A percentile compares a stretch with the other conserved stretches of the same genome.
These are phyloP conservation scores for Mollisia scopiformis DNA, from an alignment of 2,329 filamentous ascomycete genomes.

Conservation along the genomic window DNA sequence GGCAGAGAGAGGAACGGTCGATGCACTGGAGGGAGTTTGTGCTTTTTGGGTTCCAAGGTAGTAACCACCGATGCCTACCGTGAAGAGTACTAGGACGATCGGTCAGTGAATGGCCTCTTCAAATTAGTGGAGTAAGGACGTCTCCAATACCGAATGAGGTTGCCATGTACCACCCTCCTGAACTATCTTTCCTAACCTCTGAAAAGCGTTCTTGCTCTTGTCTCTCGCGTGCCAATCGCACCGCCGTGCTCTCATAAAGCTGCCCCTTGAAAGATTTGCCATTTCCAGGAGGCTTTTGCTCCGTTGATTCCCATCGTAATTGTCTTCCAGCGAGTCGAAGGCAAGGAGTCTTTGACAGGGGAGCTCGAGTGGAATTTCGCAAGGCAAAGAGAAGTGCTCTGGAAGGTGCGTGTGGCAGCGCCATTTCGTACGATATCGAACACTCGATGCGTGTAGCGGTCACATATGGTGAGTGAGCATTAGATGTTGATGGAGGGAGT, in stretches of 20 bases:
- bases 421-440: slow-evolving; percentile 22
- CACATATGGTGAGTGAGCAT: background rate
- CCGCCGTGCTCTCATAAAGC: slow-evolving; percentile 60
- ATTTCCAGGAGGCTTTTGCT: slow-evolving; percentile 23
- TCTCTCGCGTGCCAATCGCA: slow-evolving; percentile 56
- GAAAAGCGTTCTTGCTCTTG: slow-evolving; percentile 56
- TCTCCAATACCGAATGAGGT: slow-evolving; percentile 53
- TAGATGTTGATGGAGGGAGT: background rate
- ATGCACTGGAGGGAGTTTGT: slow-evolving; percentile 52
- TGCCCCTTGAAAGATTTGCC: slow-evolving; percentile 56
- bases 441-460: background rate
- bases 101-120: background rate
- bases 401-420: slow-evolving; percentile 27
- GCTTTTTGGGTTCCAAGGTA: slow-evolving; percentile 60
- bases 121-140: background rate
- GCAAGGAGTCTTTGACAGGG: slow-evolving; percentile 20
- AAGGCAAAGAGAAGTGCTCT: slow-evolving; percentile 28
- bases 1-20: slow-evolving; percentile 61
- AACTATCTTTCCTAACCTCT: slow-evolving; percentile 41
- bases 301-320: slow-evolving; percentile 31
- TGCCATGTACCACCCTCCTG: slow-evolving; percentile 50
- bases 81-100: slow-evolving; percentile 31
- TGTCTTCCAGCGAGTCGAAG: slow-evolving; percentile 21
- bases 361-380: slow-evolving; percentile 15
- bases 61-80: slow-evolving; percentile 43